phyloP scores from a whole-genome alignment of 2,329 filamentous ascomycete species.

The Fusarium veterinarium region DNA sequence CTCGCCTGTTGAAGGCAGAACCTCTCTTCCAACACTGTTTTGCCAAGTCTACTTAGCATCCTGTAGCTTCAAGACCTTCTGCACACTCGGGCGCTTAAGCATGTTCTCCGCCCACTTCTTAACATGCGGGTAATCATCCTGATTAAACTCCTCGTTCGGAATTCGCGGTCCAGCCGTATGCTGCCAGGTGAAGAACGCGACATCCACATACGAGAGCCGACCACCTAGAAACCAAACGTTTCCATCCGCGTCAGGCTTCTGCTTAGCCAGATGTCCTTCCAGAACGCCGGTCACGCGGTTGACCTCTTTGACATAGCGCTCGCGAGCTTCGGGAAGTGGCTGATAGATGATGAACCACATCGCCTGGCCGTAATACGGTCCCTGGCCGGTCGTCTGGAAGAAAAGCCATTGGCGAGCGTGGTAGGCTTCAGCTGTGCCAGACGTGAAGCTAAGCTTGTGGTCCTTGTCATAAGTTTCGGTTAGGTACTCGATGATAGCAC shows the following conservation, averaged over 20 bases:
- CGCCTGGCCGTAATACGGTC: not conserved
- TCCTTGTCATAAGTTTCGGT: not conserved
- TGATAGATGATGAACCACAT: slow-evolving; percentile 4
- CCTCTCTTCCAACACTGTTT: fast-evolving
- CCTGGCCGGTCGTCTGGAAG: not conserved
- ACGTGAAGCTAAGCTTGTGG: not conserved
- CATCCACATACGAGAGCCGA: not conserved
- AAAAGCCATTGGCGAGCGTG: not conserved
- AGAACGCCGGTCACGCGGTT: fast-evolving
- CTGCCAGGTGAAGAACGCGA: not conserved
- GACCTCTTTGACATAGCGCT: not conserved
- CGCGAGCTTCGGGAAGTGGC: not conserved
- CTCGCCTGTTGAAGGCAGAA: fast-evolving
- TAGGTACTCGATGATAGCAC: not conserved
- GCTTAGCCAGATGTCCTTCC: not conserved
- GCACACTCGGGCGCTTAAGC: not conserved
- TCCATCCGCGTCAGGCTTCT: not conserved
- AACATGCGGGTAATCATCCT: not conserved
- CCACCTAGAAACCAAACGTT: not conserved
- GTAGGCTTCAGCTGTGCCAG: not conserved
- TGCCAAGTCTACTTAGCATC: fast-evolving
- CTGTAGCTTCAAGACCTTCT: not conserved
- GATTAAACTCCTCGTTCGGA: not conserved
- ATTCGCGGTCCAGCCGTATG: not conserved
- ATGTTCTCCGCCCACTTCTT: not conserved